A percentile compares a stretch with the other conserved stretches of the same genome.
phyloP scores from a whole-genome alignment of 768 basidiomycete genomes.

The Dentipellis sp. region DNA sequence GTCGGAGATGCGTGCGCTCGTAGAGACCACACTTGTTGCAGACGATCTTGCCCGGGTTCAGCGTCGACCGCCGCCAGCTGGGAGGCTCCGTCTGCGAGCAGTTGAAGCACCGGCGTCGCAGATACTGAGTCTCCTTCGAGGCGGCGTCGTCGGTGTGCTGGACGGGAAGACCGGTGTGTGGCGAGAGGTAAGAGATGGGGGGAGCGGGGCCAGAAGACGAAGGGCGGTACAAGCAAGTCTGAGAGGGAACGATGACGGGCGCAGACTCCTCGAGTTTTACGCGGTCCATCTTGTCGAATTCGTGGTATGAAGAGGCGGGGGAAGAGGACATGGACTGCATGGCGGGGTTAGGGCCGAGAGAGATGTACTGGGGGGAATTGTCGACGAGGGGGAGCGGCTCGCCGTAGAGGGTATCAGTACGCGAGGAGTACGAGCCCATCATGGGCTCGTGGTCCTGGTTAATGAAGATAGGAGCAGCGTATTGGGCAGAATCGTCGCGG shows the following conservation, averaged over 20 bases:
- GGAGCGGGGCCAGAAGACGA: conserved; percentile 23
- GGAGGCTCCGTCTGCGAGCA: conserved; percentile 90
- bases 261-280: conserved; percentile 64
- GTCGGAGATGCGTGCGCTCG: conserved; percentile 79
- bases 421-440: conserved; percentile 21
- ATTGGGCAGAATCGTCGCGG: conserved; percentile 33
- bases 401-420: conserved; percentile 29
- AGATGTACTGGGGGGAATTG: conserved; percentile 27
- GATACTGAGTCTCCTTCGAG: conserved; percentile 85
- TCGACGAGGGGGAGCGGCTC: conserved; percentile 29
- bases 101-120: conserved; percentile 82
- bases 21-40: conserved; percentile 93
- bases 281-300: conserved; percentile 34
- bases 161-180: conserved; percentile 48
- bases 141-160: conserved; percentile 89
- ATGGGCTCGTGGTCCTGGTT: conserved; percentile 31
- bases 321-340: conserved; percentile 23
- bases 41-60: conserved; percentile 87
- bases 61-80: conserved; percentile 78
- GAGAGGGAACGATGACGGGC: conserved; percentile 56
- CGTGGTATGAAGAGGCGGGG: conserved; percentile 38
- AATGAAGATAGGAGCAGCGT: conserved; percentile 36
- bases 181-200: conserved; percentile 26
- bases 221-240: conserved; percentile 40
- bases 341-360: conserved; percentile 26